phyloP scores from a whole-genome alignment of 371 early-diverging fungal species.

The Nematocida sp. region DNA sequence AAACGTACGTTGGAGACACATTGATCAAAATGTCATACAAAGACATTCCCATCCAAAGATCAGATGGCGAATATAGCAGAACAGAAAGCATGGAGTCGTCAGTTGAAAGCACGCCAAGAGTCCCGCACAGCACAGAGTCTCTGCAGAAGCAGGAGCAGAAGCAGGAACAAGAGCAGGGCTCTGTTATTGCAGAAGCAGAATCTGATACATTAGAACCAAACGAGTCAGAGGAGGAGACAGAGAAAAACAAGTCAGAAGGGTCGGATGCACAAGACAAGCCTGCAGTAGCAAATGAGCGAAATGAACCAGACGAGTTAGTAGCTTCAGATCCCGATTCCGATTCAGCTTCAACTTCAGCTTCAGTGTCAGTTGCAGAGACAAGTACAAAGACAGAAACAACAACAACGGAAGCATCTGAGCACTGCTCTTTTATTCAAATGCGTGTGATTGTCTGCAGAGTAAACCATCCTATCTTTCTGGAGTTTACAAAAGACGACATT shows the following conservation, averaged over 20 bases:
- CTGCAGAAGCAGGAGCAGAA: too few species aligned
- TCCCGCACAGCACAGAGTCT: background rate
- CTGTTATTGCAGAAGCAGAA: too few species aligned
- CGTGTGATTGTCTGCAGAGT: conserved; percentile 42
- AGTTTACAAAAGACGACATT: conserved; percentile 38
- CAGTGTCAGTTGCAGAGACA: background rate
- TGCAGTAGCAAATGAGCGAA: too few species aligned
- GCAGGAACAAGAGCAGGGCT: too few species aligned
- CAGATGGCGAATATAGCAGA: background rate
- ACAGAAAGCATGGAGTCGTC: background rate
- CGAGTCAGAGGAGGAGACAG: too few species aligned
- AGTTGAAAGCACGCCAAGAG: background rate
- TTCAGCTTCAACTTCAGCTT: too few species aligned
- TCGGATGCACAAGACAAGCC: too few species aligned
- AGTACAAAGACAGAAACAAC: too few species aligned
- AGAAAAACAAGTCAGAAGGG: too few species aligned
- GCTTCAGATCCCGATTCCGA: too few species aligned
- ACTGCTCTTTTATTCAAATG: conserved; percentile 27
- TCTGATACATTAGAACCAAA: too few species aligned
- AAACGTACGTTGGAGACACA: conserved; percentile 16
- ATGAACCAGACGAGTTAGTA: background rate
- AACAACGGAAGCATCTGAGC: background rate
- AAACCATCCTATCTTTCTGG: conserved; percentile 46
- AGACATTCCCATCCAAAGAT: conserved; percentile 11
- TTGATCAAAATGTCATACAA: background rate